Conservation (phyloP, 1,139 yeast genomes). For the Suhomyces anneliseae region DNA sequence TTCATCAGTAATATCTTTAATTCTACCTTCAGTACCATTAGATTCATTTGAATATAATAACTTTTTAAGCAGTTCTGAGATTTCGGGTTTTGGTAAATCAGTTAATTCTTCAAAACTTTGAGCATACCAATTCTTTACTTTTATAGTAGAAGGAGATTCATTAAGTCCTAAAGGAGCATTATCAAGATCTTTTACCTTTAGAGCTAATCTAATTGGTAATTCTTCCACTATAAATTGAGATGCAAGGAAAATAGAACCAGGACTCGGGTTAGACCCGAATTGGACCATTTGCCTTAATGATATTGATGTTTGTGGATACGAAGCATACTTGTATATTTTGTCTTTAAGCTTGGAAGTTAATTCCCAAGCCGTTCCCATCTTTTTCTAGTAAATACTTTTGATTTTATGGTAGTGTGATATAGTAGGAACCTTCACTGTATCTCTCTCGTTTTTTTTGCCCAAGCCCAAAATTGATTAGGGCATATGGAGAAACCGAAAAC, state of each 20-base stretch:
- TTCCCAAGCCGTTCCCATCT: slow-evolving; percentile 49
- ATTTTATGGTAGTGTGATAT: background rate
- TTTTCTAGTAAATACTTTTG: background rate
- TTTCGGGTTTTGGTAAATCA: slow-evolving; percentile 49
- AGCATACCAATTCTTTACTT: slow-evolving; percentile 88
- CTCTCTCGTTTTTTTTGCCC: too few species aligned
- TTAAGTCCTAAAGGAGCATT: slow-evolving; percentile 74
- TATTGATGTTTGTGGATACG: slow-evolving; percentile 79
- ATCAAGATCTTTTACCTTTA: slow-evolving; percentile 82
- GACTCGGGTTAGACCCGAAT: slow-evolving; percentile 76
- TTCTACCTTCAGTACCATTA: background rate
- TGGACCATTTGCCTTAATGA: slow-evolving; percentile 90
- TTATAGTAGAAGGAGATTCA: slow-evolving; percentile 70
- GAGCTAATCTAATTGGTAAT: slow-evolving; percentile 82
- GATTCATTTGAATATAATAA: slow-evolving; percentile 26
- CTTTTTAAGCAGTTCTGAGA: slow-evolving; percentile 39
- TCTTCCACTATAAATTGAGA: slow-evolving; percentile 86
- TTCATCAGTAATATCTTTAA: slow-evolving; percentile 9
- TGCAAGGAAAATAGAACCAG: slow-evolving; percentile 79
- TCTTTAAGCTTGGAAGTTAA: slow-evolving; percentile 40
- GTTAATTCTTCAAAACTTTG: slow-evolving; percentile 86
- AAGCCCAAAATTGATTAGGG: too few species aligned
- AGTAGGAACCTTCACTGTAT: background rate
- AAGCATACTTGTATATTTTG: slow-evolving; percentile 58
- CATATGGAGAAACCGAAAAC: background rate